phyloP scores from a whole-genome alignment of 2,329 filamentous ascomycete species.

The Aspergillus tanneri region DNA sequence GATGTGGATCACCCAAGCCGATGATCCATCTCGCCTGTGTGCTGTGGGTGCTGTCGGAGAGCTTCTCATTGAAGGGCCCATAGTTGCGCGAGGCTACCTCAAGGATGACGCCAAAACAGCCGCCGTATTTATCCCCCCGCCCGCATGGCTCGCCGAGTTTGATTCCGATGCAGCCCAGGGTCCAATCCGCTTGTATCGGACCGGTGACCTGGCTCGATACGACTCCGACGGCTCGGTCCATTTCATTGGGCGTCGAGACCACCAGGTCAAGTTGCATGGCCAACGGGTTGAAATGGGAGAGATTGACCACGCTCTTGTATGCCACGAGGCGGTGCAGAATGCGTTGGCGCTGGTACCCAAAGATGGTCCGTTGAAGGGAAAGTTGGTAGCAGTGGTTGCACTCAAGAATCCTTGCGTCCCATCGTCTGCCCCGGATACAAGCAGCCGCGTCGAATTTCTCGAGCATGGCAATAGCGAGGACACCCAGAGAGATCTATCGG shows the following conservation, averaged over 20 bases:
- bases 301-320: too few species aligned
- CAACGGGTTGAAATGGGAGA: conserved; percentile 61
- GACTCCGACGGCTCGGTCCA: conserved; percentile 35
- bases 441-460: too few species aligned
- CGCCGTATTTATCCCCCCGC: conserved; percentile 23
- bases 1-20: conserved; percentile 40
- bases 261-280: conserved; percentile 65
- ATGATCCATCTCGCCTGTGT: conserved; percentile 34
- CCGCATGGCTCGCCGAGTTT: conserved; percentile 18
- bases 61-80: conserved; percentile 39
- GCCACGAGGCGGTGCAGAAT: too few species aligned
- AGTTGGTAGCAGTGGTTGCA: too few species aligned
- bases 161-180: too few species aligned
- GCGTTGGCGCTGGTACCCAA: too few species aligned
- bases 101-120: conserved; percentile 21
- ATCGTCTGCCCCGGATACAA: too few species aligned
- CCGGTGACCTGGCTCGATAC: conserved; percentile 35
- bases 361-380: too few species aligned
- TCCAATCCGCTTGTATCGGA: conserved; percentile 23
- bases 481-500: too few species aligned
- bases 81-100: conserved; percentile 23
- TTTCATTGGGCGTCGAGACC: conserved; percentile 59
- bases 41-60: conserved; percentile 44
- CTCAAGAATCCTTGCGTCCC: too few species aligned
- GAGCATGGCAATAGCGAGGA: too few species aligned